Base-by-base conservation (phyloP, 192 early-diverging fungal species). In the Dimargaris xerosporica region DNA sequence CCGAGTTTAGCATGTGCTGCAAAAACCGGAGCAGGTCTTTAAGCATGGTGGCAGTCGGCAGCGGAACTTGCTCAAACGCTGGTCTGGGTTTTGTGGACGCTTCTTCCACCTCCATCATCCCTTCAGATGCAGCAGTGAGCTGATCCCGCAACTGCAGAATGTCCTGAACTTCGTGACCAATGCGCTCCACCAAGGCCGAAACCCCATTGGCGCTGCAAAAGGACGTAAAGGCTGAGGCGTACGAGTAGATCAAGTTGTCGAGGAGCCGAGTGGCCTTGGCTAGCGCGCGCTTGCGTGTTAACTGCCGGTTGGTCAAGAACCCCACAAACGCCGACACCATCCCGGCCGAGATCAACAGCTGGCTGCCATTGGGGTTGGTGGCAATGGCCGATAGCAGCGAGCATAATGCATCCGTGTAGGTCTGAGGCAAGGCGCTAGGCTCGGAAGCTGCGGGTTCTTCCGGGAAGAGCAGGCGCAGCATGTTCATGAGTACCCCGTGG, bases 1-100 rank as follows among this genome's bases (percentile, higher is more conserved):
- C 79, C n/a, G 87, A 85, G 71, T 97, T 91, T 85, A 96, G 85
- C 85, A 97, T 85, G 64, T 93, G 90, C 52, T 90, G 78, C 28
- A 94, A 76, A 69, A 94, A 85, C 73, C 95, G 94, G 63, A 97
- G 79, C 78, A 93, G 81, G 42, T 90, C 82, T 53, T 96, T 89
- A 19, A 96, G 72, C 54, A 94, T 65, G 0, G 85, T 79, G 7
- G 84, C 79, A 46, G 86, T 74, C 63, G 91, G 87, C 47, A 87
- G 78, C 19, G 89, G 78, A 31, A 90, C 26, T 11, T 44, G 41
- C 13, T 60, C 58, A 43, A 60, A 60, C 17, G 41, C 26, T 21
- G 41, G 11, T 15, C n/a, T 17, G 39, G 30, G 23, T 26, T 25
- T 16, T 26, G 25, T 46, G 17, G 26, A 45, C 41, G 16, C 62